Evolutionary conservation across 768 basidiomycete species (phyloP), one percentile per base, ranked within the genome.

Genomic region (Nidularia pulvinata): DNA sequence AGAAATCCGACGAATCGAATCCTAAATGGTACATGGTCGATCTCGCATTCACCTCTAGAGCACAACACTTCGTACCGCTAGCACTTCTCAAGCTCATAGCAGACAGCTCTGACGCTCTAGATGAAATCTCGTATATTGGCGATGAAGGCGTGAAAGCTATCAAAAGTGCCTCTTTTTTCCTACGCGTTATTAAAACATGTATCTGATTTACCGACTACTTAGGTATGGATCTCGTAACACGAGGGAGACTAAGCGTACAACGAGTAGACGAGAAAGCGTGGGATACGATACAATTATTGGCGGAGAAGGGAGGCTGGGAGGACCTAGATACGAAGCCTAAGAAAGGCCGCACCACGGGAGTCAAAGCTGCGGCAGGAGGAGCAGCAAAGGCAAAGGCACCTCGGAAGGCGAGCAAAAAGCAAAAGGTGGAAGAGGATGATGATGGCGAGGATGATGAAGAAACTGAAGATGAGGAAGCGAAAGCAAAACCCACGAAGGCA

Each of bases 21-120:
- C 95, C 95, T 1, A 91, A 81, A 64, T 98, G 95, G 95, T 95
- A 79, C 74, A 98, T 98, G 95, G 90, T 95, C 35, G 86, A 93
- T 60, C 71, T 88, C 49, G 81, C 79, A 33, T 95, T 95, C 66
- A 60, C 69, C 13, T 73, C 81, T 5, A 83, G 89, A 22, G 79
- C 89, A 5, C 59, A 67, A 33, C 76, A 95, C 70, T 93, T 93
- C 50, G 80, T 96, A 9, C 87, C 94, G 2, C 77, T 96, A 9
- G 74, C 87, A 5, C 75, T 96, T 0, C 76, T 98, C 43, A 84
- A 86, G 25, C 71, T 77, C 48, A 80, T 95, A 37, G 82, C 86
- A 0, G 74, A 76, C 11, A 56, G 64, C 3, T 55, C 73, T 3
- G 59, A 68, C 1, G 70, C 79, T 5, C 85, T 86, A 2, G 67